These are phyloP conservation scores for Leishmania braziliensis DNA, from an alignment of 208 protist genomes.

Conservation along the genomic window DNA sequence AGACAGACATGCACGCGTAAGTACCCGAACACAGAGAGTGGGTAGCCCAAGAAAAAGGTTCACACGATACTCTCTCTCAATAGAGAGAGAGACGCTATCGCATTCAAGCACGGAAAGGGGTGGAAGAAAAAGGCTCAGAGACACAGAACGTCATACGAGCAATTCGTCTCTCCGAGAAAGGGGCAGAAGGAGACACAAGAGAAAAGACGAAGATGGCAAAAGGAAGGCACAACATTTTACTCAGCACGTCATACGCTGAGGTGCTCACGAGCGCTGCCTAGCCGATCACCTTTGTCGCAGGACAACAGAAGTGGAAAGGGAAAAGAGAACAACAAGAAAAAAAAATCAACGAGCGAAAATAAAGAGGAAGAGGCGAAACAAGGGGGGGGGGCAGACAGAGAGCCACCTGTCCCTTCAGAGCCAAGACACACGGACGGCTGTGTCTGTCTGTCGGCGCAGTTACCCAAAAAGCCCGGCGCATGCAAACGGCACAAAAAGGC, in stretches of 20 bases:
- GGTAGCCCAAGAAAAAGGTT: not conserved
- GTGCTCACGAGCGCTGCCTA: not conserved
- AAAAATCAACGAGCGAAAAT: not conserved
- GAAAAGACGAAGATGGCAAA: not conserved
- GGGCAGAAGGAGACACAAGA: not conserved
- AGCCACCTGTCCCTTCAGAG: not conserved
- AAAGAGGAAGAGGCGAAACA: not conserved
- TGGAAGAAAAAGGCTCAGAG: slow-evolving; percentile 12
- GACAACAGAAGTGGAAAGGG: not conserved
- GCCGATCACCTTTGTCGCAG: not conserved
- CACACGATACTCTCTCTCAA: not conserved
- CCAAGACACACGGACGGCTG: not conserved
- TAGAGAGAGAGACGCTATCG: not conserved
- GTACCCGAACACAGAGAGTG: not conserved
- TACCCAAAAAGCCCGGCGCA: not conserved
- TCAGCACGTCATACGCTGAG: not conserved
- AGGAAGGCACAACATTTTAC: not conserved
- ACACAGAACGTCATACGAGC: not conserved
- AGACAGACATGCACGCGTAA: not conserved
- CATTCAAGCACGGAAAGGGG: not conserved
- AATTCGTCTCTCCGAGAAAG: no score
- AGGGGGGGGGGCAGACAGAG: not conserved
- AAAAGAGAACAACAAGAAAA: not conserved
- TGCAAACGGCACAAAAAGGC: not conserved
- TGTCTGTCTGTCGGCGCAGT: not conserved